Base-by-base conservation (phyloP, 148 eudicot species). In the Limonium bicolor region DNA sequence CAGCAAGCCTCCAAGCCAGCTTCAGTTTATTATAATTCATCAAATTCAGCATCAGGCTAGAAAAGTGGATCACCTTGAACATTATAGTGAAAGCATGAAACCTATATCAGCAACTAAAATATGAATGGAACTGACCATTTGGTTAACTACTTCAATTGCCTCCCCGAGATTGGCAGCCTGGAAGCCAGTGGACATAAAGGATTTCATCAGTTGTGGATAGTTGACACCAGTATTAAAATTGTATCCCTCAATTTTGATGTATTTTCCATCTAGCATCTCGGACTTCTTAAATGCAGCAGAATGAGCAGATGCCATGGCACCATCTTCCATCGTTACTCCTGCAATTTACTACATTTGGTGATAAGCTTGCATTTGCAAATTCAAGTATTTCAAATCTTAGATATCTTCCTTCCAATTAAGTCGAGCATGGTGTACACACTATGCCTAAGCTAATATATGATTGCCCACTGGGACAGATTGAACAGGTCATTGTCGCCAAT, bases 131-230 rank as follows among this genome's bases (percentile, higher is more conserved):
- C 70, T 29, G 46, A 88, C 97, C 97, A 88, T 88, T 72, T 77
- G 69, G 41, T 83, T 83, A 37, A 88, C 94, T n/a, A 74, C 62
- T 48, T 83, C 56, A 54, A 88, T 80, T 10, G 97, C 97, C 4
- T 88, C 92, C 1, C 92, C 94, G 15, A 88, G 92, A 58, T 83
- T 80, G 43, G 97, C 74, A 13, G 97, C 97, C 60, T 88, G 97
- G 45, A 88, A 88, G 24, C 94, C 97, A 13, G 92, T 88, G 27
- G 82, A 68, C 25, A 66, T 36, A 46, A 80, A 57, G 50, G 92
- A 80, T 30, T 65, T 70, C 4, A 83, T 31, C 39, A 88, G 64
- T 42, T 62, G 52, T 0, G 61, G 21, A 58, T 88, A 83, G 54
- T 83, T 42, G 4, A 83, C 74, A 4, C 97, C 97, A 18, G 58